Evolutionary conservation across 2,329 filamentous ascomycete species (phyloP).

Genomic region (Ploettnerulaceae sp.): DNA sequence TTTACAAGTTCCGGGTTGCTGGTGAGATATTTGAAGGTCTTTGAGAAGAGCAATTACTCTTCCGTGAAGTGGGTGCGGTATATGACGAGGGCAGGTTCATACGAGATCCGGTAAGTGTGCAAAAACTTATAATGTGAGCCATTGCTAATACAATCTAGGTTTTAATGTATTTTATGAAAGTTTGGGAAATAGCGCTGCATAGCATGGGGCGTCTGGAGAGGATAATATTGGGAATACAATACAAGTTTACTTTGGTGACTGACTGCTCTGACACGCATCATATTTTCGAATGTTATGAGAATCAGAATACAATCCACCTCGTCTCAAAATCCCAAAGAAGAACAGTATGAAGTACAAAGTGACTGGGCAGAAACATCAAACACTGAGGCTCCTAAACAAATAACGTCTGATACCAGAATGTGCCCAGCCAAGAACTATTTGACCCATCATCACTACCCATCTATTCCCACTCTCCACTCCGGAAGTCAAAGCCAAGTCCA

Average conservation of each 20-base stretch:
- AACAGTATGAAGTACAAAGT: too few species aligned
- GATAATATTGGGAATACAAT: constrained; percentile 4
- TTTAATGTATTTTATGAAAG: constrained; percentile 17
- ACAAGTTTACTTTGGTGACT: constrained; percentile 6
- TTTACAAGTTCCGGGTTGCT: constrained; percentile 92
- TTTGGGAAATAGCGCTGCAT: constrained; percentile 15
- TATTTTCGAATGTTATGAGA: too few species aligned
- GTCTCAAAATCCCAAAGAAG: too few species aligned
- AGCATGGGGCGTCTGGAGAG: constrained; percentile 15
- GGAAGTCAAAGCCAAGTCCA: too few species aligned
- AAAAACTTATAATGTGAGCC: not conserved
- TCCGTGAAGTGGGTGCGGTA: constrained; percentile 99
- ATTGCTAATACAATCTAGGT: constrained; percentile 14
- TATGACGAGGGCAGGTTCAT: constrained; percentile 96
- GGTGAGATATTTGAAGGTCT: constrained; percentile 94
- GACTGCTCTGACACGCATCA: too few species aligned
- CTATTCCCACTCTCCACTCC: too few species aligned
- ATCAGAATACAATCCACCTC: too few species aligned
- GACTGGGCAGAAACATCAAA: too few species aligned
- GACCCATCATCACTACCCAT: too few species aligned
- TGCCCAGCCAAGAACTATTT: too few species aligned
- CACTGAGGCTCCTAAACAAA: too few species aligned
- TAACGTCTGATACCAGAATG: too few species aligned
- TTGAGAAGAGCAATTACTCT: constrained; percentile 98
- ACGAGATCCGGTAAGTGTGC: constrained; percentile 76